Evolutionary conservation across 1,139 yeast genomes (phyloP), one percentile per base, ranked within the genome.

Genomic region (Geotrichum phurueaensis): DNA sequence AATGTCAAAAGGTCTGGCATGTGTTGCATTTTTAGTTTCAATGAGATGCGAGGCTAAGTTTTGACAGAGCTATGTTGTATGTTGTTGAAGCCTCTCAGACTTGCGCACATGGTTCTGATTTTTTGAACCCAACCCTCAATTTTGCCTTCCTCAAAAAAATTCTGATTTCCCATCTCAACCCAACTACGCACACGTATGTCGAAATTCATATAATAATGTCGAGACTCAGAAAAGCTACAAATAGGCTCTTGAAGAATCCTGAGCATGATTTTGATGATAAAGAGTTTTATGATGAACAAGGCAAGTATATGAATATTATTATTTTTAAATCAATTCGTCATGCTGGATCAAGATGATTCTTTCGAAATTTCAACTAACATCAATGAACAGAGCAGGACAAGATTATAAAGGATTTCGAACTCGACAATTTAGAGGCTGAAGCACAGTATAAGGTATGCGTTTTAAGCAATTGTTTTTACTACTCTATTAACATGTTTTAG

Each of bases 371-470:
- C 43, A 5, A 33, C 9, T 33, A 55, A 29, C 12, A 15, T 25
- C 20, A 47, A 52, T 58, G 48, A 47, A 54, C 49, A 65, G 72
- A 70, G 57, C 76, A 74, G 62, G 72, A 73, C 55, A 66, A 66
- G 47, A 61, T 73, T 43, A 60, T 74, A 5, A 60, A 57, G 12
- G 64, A 65, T 33, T 65, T 74, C 60, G 66, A 68, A 54, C 56
- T 61, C 18, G 66, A 70, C 55, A 71, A 72, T 31, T 55, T 56
- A 9, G 63, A 63, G 15, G 71, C 70, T 54, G 67, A 69, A 52
- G 59, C 60, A 29, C 61, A 60, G 45, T 69, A 65, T 63, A 65
- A 62, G 49, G 65, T 66, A 45, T 51, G 66, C 53, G 18, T 18
- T 12, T 45, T 18, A 27, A 15, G 50, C 20, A 25, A 31, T 18